Base-by-base conservation (phyloP, 345 rosid species). In the Lumnitzera littorea region DNA sequence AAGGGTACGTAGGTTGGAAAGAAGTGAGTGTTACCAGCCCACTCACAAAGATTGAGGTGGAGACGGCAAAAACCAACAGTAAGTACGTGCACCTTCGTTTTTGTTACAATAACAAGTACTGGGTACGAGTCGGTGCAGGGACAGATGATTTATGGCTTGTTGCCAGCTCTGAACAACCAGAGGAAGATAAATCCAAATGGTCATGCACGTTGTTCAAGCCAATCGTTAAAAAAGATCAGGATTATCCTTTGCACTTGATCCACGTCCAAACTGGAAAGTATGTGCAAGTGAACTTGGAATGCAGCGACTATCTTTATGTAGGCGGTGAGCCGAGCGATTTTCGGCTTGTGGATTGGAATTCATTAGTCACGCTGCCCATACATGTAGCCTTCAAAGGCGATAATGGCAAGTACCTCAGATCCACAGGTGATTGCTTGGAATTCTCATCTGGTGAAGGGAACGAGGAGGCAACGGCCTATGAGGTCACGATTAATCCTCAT, bases 121-220 rank as follows among this genome's bases (percentile, higher is more conserved):
- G 14, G 48, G 0, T 13, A 14, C 24, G 41, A 11, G 13, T 4
- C 20, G 20, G 20, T 20, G 20, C 20, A 20, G 20, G 20, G 20
- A 20, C 20, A 10, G 3, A 17, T 2, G 6, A 2, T 20, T 11
- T 9, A 4, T 64, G 46, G 46, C 31, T 64, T 5, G 61, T 17
- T n/a, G 67, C 67, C 8, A 48, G 46, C 29, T 53, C 61, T 24
- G 67, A 64, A 16, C 25, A 57, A n/a, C 24, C 48, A n/a, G 55
- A 64, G 27, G 68, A 56, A 36, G 62, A 64, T 31, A 51, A 12
- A 29, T 55, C 53, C 56, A 49, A 25, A 29, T 55, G 61, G 61
- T 64, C 61, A 48, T 64, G 68, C 27, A 64, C 68, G n/a, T 23
- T 64, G 62, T 64, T 64, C 23, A 23, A 64, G 56, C 61, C 62